phyloP scores from a whole-genome alignment of 345 rosid genomes.

The Hevea brasiliensis region DNA sequence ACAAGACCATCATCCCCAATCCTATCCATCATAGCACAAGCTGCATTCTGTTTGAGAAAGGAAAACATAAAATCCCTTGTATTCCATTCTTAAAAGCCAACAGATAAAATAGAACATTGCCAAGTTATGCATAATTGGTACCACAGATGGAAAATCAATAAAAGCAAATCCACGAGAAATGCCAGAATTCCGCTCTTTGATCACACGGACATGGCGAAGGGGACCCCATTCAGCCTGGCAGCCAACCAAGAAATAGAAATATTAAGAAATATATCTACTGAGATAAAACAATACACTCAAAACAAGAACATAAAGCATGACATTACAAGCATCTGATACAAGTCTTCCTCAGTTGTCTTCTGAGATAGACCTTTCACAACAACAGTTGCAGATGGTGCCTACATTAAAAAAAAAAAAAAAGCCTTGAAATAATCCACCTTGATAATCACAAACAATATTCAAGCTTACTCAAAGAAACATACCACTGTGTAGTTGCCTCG shows the following conservation, averaged over 20 bases:
- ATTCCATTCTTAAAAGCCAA: conserved; percentile 21
- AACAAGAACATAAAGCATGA: neutral
- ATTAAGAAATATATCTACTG: neutral
- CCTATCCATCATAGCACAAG: conserved; percentile 82
- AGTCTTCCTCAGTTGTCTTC: conserved; percentile 94
- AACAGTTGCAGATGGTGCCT: conserved; percentile 93
- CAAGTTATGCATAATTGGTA: conserved; percentile 27
- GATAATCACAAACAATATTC: conserved; percentile 13
- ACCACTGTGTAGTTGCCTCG: conserved; percentile 70
- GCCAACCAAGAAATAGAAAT: conserved; percentile 10
- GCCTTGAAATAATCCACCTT: conserved; percentile 10
- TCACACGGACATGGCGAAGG: conserved; percentile 87
- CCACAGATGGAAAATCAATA: conserved; percentile 92
- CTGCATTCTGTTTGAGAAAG: conserved; percentile 62
- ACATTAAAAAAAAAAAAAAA: no score
- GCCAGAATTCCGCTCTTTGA: conserved; percentile 87
- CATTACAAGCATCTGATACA: conserved; percentile 85
- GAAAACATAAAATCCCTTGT: conserved; percentile 16
- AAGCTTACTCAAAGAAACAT: conserved; percentile 15
- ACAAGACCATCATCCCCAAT: conserved; percentile 80
- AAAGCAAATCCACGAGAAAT: conserved; percentile 96
- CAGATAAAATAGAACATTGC: conserved; percentile 1
- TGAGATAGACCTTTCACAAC: conserved; percentile 95
- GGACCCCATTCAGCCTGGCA: conserved; percentile 97
- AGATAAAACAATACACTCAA: neutral